These are phyloP conservation scores for Penicillium sp. DNA, from an alignment of 2,329 filamentous ascomycete species.

Conservation along the genomic window DNA sequence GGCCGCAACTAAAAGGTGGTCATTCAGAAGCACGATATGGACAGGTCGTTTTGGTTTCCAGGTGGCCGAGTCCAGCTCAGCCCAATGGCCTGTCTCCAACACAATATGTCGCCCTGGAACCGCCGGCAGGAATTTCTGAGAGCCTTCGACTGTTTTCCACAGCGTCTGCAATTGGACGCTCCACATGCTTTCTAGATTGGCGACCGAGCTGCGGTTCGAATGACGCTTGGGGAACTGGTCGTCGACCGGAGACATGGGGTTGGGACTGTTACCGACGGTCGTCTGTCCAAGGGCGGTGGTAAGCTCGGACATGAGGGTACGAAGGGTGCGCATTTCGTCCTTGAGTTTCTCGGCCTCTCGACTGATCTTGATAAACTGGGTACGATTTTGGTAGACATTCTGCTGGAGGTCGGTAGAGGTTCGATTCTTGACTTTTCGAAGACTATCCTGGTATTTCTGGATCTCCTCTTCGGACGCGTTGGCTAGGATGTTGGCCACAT, in stretches of 20 bases:
- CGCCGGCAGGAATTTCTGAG: slow-evolving; percentile 93
- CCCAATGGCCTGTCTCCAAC: slow-evolving; percentile 90
- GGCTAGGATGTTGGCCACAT: slow-evolving; percentile 67
- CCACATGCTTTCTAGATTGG: slow-evolving; percentile 71
- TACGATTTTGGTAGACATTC: slow-evolving; percentile 95
- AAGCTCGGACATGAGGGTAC: slow-evolving; percentile 89
- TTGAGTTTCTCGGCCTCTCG: slow-evolving; percentile 99
- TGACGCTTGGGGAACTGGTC: slow-evolving; percentile 57
- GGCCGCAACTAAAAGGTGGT: slow-evolving; percentile 88
- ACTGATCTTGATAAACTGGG: slow-evolving; percentile 98
- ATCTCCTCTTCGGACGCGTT: slow-evolving; percentile 90
- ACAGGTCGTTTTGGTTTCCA: slow-evolving; percentile 91
- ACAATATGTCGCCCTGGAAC: slow-evolving; percentile 90
- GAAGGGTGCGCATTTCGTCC: slow-evolving; percentile 88
- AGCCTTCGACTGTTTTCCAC: slow-evolving; percentile 97
- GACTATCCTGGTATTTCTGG: slow-evolving; percentile 73
- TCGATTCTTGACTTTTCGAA: slow-evolving; percentile 76
- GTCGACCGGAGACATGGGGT: slow-evolving; percentile 55
- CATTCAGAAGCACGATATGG: slow-evolving; percentile 90
- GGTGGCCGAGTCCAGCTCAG: slow-evolving; percentile 94
- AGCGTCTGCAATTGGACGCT: slow-evolving; percentile 73
- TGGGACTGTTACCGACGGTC: slow-evolving; percentile 56
- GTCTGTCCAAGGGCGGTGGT: slow-evolving; percentile 67
- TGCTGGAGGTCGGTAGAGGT: slow-evolving; percentile 86
- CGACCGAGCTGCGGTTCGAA: slow-evolving; percentile 89